Evolutionary conservation across 2,329 filamentous ascomycete species (phyloP).

Genomic region (Hypoxylon sp.): DNA sequence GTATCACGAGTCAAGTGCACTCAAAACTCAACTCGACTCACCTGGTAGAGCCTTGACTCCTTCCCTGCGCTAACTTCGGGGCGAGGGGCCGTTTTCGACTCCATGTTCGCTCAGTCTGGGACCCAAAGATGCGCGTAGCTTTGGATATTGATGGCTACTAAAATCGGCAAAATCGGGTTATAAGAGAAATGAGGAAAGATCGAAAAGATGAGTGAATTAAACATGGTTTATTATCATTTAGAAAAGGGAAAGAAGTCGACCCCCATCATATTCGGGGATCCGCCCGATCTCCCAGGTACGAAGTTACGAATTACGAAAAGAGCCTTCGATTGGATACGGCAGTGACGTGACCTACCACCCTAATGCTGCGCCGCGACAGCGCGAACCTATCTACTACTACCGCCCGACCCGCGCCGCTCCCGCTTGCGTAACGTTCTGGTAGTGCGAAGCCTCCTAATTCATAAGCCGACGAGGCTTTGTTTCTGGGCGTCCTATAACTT

Average conservation of each 20-base stretch:
- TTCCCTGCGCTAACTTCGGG: constrained; percentile 23
- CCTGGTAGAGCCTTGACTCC: constrained; percentile 48
- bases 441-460: constrained; percentile 24
- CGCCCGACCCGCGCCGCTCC: constrained; percentile 34
- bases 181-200: background rate
- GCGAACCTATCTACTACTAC: constrained; percentile 18
- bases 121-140: background rate
- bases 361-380: constrained; percentile 9
- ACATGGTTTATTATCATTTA: constrained; percentile 1
- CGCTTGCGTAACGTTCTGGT: constrained; percentile 24
- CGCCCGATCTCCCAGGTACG: constrained; percentile 21
- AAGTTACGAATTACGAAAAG: constrained; percentile 30
- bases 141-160: background rate
- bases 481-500: background rate
- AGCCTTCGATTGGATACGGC: constrained; percentile 29
- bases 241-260: background rate
- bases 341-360: constrained; percentile 17
- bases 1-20: background rate
- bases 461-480: constrained; percentile 12
- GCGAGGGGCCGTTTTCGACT: constrained; percentile 28
- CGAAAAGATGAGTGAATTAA: background rate
- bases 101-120: constrained; percentile 25
- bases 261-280: constrained; percentile 4
- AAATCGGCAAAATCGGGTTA: background rate
- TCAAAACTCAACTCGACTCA: constrained; percentile 25